phyloP scores from a whole-genome alignment of 345 rosid species.

The Firmiana major region DNA sequence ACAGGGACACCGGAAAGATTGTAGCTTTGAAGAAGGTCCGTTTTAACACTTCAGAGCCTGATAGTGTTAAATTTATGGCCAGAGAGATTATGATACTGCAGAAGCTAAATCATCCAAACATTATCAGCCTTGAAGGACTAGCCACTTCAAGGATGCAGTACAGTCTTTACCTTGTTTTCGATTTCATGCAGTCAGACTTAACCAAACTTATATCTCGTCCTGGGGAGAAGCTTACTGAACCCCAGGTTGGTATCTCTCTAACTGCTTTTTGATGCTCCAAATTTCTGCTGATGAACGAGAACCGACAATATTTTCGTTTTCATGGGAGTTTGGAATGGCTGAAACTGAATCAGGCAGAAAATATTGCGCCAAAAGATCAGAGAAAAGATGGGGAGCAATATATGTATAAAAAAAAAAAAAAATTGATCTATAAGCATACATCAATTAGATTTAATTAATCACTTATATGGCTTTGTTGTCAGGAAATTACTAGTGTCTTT shows the following conservation, averaged over 20 bases:
- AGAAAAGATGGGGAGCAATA: background rate
- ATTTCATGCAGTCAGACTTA: conserved; percentile 65
- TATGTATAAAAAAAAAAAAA: background rate
- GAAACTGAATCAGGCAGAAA: background rate
- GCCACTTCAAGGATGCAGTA: conserved; percentile 93
- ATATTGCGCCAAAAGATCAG: background rate
- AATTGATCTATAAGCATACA: background rate
- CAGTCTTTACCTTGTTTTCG: conserved; percentile 81
- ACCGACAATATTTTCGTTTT: background rate
- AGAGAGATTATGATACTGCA: conserved; percentile 75
- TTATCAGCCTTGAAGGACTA: conserved; percentile 77
- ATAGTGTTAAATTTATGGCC: conserved; percentile 89
- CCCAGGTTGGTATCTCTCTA: conserved; percentile 44
- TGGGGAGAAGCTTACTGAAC: conserved; percentile 60
- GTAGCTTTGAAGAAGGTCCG: conserved; percentile 89
- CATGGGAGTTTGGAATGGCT: background rate
- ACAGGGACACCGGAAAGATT: conserved; percentile 58
- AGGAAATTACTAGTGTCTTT: background rate
- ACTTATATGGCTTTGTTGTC: background rate
- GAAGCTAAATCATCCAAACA: conserved; percentile 73
- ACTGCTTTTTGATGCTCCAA: background rate
- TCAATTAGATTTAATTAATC: background rate
- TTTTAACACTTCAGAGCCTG: conserved; percentile 78
- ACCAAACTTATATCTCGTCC: conserved; percentile 63
- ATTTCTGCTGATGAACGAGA: background rate